Conservation (phyloP, 1,284 basidiomycete genomes). For the Fomes fomentarius region DNA sequence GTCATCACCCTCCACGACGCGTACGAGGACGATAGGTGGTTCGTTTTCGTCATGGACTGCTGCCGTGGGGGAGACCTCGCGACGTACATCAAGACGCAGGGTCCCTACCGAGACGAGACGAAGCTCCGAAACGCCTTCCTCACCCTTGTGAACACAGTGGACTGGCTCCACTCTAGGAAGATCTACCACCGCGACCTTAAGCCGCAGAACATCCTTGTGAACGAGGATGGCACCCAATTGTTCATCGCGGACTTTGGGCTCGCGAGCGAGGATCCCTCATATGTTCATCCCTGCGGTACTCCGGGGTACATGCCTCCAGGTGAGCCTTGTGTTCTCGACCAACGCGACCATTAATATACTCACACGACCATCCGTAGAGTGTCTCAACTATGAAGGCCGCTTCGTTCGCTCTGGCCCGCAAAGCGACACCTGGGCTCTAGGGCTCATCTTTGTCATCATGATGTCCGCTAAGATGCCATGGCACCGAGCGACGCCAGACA, state of each 20-base stretch:
- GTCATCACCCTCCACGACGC: constrained; percentile 61
- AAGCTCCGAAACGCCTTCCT: constrained; percentile 53
- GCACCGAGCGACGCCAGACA: constrained; percentile 71
- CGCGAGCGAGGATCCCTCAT: constrained; percentile 50
- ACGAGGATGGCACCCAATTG: constrained; percentile 44
- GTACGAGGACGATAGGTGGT: constrained; percentile 50
- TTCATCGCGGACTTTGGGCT: constrained; percentile 70
- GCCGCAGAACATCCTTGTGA: constrained; percentile 72
- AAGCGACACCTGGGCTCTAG: constrained; percentile 90
- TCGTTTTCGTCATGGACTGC: constrained; percentile 64
- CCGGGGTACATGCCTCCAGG: constrained; percentile 64
- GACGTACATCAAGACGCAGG: constrained; percentile 53
- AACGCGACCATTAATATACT: neutral
- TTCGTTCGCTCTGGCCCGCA: constrained; percentile 61
- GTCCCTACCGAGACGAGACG: constrained; percentile 48
- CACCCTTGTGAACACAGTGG: constrained; percentile 63
- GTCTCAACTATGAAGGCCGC: constrained; percentile 16
- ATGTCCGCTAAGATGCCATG: constrained; percentile 89
- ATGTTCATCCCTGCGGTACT: constrained; percentile 48
- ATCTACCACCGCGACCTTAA: constrained; percentile 75
- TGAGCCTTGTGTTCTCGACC: constrained; percentile 28
- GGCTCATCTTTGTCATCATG: constrained; percentile 59
- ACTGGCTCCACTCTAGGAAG: constrained; percentile 56
- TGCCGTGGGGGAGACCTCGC: constrained; percentile 66
- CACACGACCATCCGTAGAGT: constrained; percentile 20